A percentile compares a stretch with the other conserved stretches of the same genome.
Evolutionary conservation across 2,329 filamentous ascomycete species (phyloP).

Genomic region (Penicillium sp.): DNA sequence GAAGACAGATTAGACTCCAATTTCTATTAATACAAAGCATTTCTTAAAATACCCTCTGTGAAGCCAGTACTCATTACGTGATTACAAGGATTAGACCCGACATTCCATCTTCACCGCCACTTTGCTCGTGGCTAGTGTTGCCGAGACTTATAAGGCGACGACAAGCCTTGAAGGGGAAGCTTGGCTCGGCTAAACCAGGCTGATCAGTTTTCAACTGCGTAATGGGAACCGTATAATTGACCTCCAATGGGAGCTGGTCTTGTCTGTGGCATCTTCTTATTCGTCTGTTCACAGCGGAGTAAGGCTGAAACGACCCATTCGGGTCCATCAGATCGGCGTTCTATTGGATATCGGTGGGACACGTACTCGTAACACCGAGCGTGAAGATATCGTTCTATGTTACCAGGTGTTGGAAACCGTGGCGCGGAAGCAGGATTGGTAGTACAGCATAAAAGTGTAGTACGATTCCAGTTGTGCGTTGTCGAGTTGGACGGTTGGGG

Average conservation of each 20-base stretch:
- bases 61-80: neutral
- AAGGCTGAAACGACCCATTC: constrained; percentile 18
- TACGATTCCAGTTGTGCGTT: neutral
- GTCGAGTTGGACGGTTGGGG: neutral
- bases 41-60: neutral
- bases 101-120: constrained; percentile 15
- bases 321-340: constrained; percentile 14
- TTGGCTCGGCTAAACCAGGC: constrained; percentile 16
- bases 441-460: neutral
- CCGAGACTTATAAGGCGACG: constrained; percentile 21
- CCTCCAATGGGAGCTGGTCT: neutral
- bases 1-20: neutral
- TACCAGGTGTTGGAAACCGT: neutral
- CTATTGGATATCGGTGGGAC: constrained; percentile 15
- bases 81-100: neutral
- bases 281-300: constrained; percentile 14
- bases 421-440: neutral
- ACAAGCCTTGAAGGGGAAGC: constrained; percentile 28
- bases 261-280: constrained; percentile 1
- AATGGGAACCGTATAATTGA: constrained; percentile 4
- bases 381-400: neutral
- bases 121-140: constrained; percentile 7
- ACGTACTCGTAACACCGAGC: constrained; percentile 9
- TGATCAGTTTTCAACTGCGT: neutral
- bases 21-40: neutral